Evolutionary conservation across 1,284 basidiomycete species (phyloP), one percentile per base, ranked within the genome.

Genomic region (Earliella scabrosa): DNA sequence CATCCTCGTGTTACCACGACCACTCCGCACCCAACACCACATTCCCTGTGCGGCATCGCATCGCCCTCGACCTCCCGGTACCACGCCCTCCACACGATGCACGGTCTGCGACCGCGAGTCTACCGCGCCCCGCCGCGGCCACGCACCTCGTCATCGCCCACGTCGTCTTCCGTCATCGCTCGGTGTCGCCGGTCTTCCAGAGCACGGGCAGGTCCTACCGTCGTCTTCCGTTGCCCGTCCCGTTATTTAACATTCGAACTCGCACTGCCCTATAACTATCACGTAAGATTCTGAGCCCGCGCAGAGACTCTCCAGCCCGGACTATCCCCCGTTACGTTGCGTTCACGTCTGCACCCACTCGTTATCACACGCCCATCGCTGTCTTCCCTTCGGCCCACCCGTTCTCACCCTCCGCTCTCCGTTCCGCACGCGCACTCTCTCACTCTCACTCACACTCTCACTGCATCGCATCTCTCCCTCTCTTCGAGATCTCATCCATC

Each of bases 281-380:
- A 62, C 57, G 60, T 62, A 62, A 62, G 39, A 4, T 10, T 13
- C 23, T 24, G 14, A 36, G 4, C 46, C 49, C 50, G 50, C 52
- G 26, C 54, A 58, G 49, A 46, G 50, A 57, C 57, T 49, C 43
- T 55, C 46, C 36, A 40, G 40, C 60, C 32, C 41, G 60, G 57
- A 59, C 57, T 51, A 45, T 54, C 45, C 50, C 47, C 57, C 29
- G 49, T 59, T 57, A 54, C 60, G 55, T 61, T 45, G 47, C 47
- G 45, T 55, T 38, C 46, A 36, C 46, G 34, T 48, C 20, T n/a
- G 5, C 40, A 10, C 45, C 34, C 34, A 38, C 54, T 43, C 52
- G 51, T 58, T 58, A 58, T 61, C 56, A 48, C 56, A 58, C 54
- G 43, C 57, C 60, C n/a, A n/a, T n/a, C n/a, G n/a, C n/a, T n/a